phyloP scores from a whole-genome alignment of 495 filamentous ascomycete species.

The Apodospora peruviana region DNA sequence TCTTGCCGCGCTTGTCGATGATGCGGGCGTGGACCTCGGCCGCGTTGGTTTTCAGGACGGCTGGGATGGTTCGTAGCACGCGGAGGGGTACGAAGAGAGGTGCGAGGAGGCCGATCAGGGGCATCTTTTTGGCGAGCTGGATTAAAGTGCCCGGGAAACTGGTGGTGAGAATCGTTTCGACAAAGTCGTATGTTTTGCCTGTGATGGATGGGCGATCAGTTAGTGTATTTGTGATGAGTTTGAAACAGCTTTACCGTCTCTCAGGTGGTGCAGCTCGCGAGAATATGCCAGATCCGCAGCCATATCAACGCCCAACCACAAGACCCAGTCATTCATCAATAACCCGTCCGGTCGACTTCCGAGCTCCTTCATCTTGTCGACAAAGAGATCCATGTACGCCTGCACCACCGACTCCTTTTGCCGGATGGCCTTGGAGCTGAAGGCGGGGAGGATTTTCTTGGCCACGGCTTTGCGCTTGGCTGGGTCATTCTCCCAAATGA shows the following conservation, averaged over 20 bases:
- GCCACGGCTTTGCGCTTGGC: slow-evolving; percentile 11
- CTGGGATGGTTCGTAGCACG: background rate
- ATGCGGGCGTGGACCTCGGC: slow-evolving; percentile 17
- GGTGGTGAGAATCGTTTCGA: slow-evolving; percentile 7
- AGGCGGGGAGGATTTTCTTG: slow-evolving; percentile 16
- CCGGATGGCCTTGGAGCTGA: slow-evolving; percentile 10
- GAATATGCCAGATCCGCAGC: slow-evolving; percentile 16
- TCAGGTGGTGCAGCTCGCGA: slow-evolving; percentile 13
- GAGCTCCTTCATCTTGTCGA: slow-evolving; percentile 15
- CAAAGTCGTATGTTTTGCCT: slow-evolving; percentile 12
- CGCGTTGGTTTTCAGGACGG: slow-evolving; percentile 7
- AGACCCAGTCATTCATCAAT: slow-evolving; percentile 12
- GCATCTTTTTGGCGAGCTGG: slow-evolving; percentile 18
- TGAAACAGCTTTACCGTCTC: slow-evolving; percentile 6
- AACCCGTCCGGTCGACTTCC: slow-evolving; percentile 6
- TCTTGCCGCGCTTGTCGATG: slow-evolving; percentile 16
- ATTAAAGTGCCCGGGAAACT: slow-evolving; percentile 14
- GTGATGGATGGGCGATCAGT: slow-evolving; percentile 3
- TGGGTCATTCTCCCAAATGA: slow-evolving; percentile 18
- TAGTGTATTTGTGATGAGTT: background rate
- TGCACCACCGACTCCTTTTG: slow-evolving; percentile 17
- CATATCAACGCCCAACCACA: slow-evolving; percentile 19
- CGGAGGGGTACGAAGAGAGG: slow-evolving; percentile 13
- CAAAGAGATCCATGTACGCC: slow-evolving; percentile 14
- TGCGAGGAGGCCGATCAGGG: slow-evolving; percentile 11